These are phyloP conservation scores for Linum usitatissimum DNA, from an alignment of 345 rosid genomes.

Conservation along the genomic window DNA sequence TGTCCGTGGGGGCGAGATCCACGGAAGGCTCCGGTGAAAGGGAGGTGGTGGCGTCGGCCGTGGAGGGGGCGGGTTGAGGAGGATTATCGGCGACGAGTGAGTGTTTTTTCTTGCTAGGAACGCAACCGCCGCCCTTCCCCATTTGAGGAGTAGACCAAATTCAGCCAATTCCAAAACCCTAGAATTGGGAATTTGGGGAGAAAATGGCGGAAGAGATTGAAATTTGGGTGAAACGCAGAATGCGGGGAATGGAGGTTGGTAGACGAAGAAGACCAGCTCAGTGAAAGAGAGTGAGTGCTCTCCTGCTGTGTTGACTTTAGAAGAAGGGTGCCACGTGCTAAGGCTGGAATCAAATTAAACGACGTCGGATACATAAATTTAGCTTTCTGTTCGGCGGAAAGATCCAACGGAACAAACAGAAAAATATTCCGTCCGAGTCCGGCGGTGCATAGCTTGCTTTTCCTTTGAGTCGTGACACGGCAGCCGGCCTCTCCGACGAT, in stretches of 20 bases:
- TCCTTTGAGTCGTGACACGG: no score
- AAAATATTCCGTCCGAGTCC: no score
- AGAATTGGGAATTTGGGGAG: not conserved
- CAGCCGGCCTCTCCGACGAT: no score
- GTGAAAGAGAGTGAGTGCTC: no score
- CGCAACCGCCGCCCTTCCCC: constrained; percentile 4
- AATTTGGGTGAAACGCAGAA: not conserved
- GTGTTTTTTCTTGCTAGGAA: not conserved
- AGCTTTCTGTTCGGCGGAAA: not conserved
- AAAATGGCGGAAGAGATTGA: not conserved
- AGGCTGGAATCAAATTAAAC: not conserved
- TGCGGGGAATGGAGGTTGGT: not conserved
- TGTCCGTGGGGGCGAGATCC: not conserved
- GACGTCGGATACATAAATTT: not conserved
- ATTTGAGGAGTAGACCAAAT: not conserved
- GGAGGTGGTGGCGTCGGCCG: not conserved
- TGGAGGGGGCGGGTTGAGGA: not conserved
- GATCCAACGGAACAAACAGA: no score
- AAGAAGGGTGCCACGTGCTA: not conserved
- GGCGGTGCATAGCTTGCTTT: no score
- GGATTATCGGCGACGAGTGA: not conserved
- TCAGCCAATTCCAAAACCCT: not conserved
- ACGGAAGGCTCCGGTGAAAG: not conserved
- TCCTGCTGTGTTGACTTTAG: not conserved
- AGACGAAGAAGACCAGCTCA: not conserved